Evolutionary conservation across 1,139 yeast genomes (phyloP), one percentile per base, ranked within the genome.

Genomic region (Protomyces arabidopsidicola): DNA sequence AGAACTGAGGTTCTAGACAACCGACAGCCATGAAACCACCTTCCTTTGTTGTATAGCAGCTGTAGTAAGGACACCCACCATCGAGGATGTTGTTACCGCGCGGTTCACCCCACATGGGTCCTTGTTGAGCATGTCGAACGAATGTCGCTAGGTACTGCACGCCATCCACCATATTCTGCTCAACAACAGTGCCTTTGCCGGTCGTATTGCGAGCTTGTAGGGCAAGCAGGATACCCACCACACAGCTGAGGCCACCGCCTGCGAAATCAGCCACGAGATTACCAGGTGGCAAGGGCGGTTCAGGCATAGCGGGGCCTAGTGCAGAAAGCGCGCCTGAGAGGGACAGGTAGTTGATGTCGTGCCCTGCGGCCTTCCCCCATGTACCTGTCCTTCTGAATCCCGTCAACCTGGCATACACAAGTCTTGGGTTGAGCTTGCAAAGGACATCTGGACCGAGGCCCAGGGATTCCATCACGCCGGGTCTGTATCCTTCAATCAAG

Each of bases 401-500:
- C 1, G 70, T 68, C 10, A 68, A 61, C 36, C 69, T 34, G 1
- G 69, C 69, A 14, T 67, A 68, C 10, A 68, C 55, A 6, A 68
- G 63, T 4, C 66, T 65, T 12, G 53, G 65, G 53, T 65, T 61
- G 48, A 34, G 42, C 20, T 55, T 60, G 18, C 45, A 60, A n/a
- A 53, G 57, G 35, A 35, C 53, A n/a, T 65, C 65, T n/a, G 71
- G 74, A 2, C 72, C 72, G 53, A 72, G 72, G 18, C 74, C 74
- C 20, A 74, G 68, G 53, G 69, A 71, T 24, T 72, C 71, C 55
- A 74, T 69, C 1, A 74, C 76, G 18, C 72, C 74, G 3, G 74
- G 72, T 50, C 76, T 66, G 65, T 72, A 74, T 8, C 76, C 75
- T 62, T 74, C 76, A 50, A 74, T 63, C 24, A 74, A 65, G 9